Evolutionary conservation across 495 filamentous ascomycete genomes (phyloP).

Genomic region (Aspergillus nidulans): DNA sequence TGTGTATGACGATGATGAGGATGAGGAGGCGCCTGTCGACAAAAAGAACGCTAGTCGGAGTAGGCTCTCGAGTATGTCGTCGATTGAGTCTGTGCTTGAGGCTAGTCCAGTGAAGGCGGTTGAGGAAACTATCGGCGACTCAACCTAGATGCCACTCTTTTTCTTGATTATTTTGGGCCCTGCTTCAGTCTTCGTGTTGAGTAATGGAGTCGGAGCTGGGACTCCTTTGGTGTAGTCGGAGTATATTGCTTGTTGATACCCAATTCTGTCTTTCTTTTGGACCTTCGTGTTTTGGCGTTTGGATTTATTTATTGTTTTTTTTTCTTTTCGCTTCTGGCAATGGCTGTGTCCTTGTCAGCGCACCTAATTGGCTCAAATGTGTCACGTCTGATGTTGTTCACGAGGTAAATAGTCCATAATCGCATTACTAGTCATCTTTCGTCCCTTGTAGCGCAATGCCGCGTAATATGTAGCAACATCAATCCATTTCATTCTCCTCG

Average conservation of each 20-base stretch:
- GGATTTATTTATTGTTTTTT: background rate
- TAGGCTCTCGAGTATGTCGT: constrained; percentile 22
- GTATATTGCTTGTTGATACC: constrained; percentile 4
- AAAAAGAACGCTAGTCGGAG: constrained; percentile 24
- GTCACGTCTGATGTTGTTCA: constrained; percentile 21
- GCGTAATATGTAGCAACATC: background rate
- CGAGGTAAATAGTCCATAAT: constrained; percentile 18
- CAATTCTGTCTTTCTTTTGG: constrained; percentile 2
- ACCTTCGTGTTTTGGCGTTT: background rate
- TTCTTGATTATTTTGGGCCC: background rate
- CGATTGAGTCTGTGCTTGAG: constrained; percentile 33
- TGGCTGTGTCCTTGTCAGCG: too few relatives aligned
- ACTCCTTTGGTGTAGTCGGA: background rate
- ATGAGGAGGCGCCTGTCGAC: constrained; percentile 17
- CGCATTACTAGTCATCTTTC: background rate
- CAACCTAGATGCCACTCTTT: background rate
- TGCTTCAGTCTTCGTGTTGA: background rate
- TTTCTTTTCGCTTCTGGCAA: too few relatives aligned
- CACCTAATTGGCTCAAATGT: constrained; percentile 19
- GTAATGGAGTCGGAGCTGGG: too few relatives aligned
- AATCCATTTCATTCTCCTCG: constrained; percentile 8
- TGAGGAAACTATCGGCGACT: constrained; percentile 31
- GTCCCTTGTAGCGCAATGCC: background rate
- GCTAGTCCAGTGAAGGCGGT: constrained; percentile 33
- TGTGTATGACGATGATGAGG: constrained; percentile 53